Conservation (phyloP, 2,329 filamentous ascomycete genomes). For the Acrodontium crateriforme region DNA sequence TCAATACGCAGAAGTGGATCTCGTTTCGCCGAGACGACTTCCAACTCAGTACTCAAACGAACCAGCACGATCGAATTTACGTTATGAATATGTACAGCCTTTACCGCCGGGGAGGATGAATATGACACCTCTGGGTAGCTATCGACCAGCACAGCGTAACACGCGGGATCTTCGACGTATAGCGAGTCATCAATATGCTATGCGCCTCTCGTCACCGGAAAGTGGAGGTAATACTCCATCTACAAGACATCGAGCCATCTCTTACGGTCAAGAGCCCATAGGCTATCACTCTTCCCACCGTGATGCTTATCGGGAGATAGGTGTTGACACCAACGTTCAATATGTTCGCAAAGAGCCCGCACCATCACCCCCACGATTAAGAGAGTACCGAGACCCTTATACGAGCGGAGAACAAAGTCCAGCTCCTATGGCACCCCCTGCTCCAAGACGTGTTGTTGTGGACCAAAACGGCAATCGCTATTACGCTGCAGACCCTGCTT, state of each 20-base stretch:
- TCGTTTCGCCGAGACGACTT: slow-evolving; percentile 26
- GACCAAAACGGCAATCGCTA: slow-evolving; percentile 78
- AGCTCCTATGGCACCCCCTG: slow-evolving; percentile 33
- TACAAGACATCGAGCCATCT: slow-evolving; percentile 27
- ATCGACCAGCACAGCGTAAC: slow-evolving; percentile 26
- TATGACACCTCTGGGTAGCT: slow-evolving; percentile 23
- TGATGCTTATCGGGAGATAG: too few relatives aligned
- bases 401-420: slow-evolving; percentile 24
- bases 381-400: slow-evolving; percentile 22
- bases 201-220: slow-evolving; percentile 30
- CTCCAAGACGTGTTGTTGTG: slow-evolving; percentile 50
- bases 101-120: slow-evolving; percentile 26
- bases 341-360: slow-evolving; percentile 29
- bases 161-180: slow-evolving; percentile 34
- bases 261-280: slow-evolving; percentile 27
- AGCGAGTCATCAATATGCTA: slow-evolving; percentile 34
- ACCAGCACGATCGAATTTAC: slow-evolving; percentile 23
- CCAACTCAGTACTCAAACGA: slow-evolving; percentile 33
- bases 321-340: slow-evolving; percentile 12
- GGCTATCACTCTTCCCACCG: too few relatives aligned
- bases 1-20: slow-evolving; percentile 26
- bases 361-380: slow-evolving; percentile 22
- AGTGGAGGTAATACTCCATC: slow-evolving; percentile 25
- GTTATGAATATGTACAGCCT: slow-evolving; percentile 28
- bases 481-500: slow-evolving; percentile 39